These are phyloP conservation scores for Fusarium sp. DNA, from an alignment of 2,329 filamentous ascomycete genomes.

Conservation along the genomic window DNA sequence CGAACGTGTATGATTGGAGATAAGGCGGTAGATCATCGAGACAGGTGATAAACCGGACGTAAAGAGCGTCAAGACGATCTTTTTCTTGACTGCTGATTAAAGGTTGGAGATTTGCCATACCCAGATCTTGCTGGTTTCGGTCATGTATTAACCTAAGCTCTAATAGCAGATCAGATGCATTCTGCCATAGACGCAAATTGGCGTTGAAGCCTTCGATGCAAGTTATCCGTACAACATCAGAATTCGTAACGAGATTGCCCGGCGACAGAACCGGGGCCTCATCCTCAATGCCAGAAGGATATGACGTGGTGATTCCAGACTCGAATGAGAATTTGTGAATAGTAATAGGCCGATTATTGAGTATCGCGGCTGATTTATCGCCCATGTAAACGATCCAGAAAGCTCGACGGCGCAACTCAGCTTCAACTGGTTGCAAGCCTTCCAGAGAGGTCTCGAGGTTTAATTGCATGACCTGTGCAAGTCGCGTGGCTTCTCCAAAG, in stretches of 20 bases:
- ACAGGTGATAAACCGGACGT: slow-evolving; percentile 54
- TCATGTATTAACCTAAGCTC: slow-evolving; percentile 50
- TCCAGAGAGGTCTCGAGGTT: slow-evolving; percentile 54
- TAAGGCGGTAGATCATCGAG: slow-evolving; percentile 53
- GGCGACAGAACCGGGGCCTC: slow-evolving; percentile 31
- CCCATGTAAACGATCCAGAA: slow-evolving; percentile 56
- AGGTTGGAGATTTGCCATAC: neutral
- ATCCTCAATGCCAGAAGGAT: slow-evolving; percentile 48
- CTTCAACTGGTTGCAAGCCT: slow-evolving; percentile 52
- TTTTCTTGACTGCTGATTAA: slow-evolving; percentile 43
- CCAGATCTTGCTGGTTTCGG: slow-evolving; percentile 24
- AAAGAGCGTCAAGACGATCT: slow-evolving; percentile 50
- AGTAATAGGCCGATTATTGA: slow-evolving; percentile 56
- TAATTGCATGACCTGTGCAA: slow-evolving; percentile 56
- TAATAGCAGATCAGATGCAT: slow-evolving; percentile 53
- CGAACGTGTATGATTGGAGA: slow-evolving; percentile 47
- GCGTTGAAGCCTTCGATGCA: slow-evolving; percentile 56
- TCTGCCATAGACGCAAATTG: slow-evolving; percentile 55
- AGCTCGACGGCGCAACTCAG: slow-evolving; percentile 50
- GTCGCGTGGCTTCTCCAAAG: slow-evolving; percentile 56
- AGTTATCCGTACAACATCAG: slow-evolving; percentile 35
- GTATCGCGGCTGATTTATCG: slow-evolving; percentile 53
- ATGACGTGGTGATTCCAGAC: slow-evolving; percentile 52
- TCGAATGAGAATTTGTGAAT: slow-evolving; percentile 57
- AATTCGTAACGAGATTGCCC: slow-evolving; percentile 10